These are phyloP conservation scores for Exophiala dermatitidis DNA, from an alignment of 2,329 filamentous ascomycete genomes.

Conservation along the genomic window DNA sequence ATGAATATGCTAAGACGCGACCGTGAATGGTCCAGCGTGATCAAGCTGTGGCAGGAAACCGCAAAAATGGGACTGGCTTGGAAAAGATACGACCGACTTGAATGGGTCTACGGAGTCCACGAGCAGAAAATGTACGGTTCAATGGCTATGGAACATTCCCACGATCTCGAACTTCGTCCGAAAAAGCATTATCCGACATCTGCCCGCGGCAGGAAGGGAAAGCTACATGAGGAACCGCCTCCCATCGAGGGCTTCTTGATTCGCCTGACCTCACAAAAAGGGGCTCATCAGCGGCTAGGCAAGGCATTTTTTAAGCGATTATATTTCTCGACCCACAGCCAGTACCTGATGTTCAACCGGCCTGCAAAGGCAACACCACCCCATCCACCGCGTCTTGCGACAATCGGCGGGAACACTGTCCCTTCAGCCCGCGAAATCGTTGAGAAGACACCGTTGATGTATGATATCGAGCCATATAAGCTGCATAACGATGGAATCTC, in stretches of 20 bases:
- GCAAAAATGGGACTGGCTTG: slow-evolving; percentile 59
- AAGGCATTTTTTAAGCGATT: slow-evolving; percentile 58
- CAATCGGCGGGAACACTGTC: slow-evolving; percentile 39
- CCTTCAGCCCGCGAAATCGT: slow-evolving; percentile 50
- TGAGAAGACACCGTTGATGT: slow-evolving; percentile 53
- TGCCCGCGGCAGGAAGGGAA: slow-evolving; percentile 33
- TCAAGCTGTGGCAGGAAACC: slow-evolving; percentile 52
- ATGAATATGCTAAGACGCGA: slow-evolving; percentile 52
- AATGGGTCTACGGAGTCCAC: slow-evolving; percentile 60
- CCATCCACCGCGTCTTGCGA: slow-evolving; percentile 49
- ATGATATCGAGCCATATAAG: slow-evolving; percentile 56
- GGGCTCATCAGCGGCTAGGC: slow-evolving; percentile 51
- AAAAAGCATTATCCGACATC: slow-evolving; percentile 57
- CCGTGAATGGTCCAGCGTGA: slow-evolving; percentile 53
- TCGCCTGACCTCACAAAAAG: slow-evolving; percentile 57
- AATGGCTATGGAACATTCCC: slow-evolving; percentile 59
- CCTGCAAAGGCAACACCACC: slow-evolving; percentile 55
- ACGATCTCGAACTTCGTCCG: slow-evolving; percentile 59
- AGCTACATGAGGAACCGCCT: slow-evolving; percentile 48
- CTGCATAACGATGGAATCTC: slow-evolving; percentile 47
- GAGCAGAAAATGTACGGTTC: slow-evolving; percentile 64
- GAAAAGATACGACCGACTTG: slow-evolving; percentile 61
- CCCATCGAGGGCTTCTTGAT: slow-evolving; percentile 62
- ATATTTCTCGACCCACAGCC: slow-evolving; percentile 59
- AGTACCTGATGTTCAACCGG: slow-evolving; percentile 55